These are phyloP conservation scores for Colletotrichum melonis DNA, from an alignment of 2,329 filamentous ascomycete species.

Conservation along the genomic window DNA sequence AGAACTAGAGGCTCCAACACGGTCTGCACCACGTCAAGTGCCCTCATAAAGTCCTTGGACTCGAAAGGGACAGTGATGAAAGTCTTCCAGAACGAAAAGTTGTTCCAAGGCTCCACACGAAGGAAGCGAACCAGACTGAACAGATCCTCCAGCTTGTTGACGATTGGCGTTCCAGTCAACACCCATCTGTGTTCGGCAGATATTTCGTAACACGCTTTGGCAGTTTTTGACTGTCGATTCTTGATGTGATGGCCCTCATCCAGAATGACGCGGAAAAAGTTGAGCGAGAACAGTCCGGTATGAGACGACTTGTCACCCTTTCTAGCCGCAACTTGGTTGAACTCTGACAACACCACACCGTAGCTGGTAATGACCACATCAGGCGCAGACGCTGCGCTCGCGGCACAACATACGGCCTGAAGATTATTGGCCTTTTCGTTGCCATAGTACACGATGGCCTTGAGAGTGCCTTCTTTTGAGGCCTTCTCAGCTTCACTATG, in stretches of 20 bases:
- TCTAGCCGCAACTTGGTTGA: conserved; percentile 76
- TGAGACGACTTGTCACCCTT: conserved; percentile 74
- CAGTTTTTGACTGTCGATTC: conserved; percentile 88
- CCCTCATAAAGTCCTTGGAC: conserved; percentile 91
- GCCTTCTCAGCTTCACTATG: conserved; percentile 94
- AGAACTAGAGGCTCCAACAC: conserved; percentile 96
- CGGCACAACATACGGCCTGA: conserved; percentile 79
- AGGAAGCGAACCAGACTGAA: conserved; percentile 94
- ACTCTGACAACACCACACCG: conserved; percentile 91
- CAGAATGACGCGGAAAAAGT: conserved; percentile 94
- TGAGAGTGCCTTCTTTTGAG: conserved; percentile 85
- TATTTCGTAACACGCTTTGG: conserved; percentile 93
- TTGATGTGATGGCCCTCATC: conserved; percentile 98
- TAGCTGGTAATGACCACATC: conserved; percentile 97
- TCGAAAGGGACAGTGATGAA: conserved; percentile 99
- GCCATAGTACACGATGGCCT: conserved; percentile 91
- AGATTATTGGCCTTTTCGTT: conserved; percentile 84
- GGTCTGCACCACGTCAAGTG: conserved; percentile 95
- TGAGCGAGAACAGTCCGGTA: conserved; percentile 86
- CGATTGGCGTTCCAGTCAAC: conserved; percentile 94
- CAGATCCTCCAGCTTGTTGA: conserved; percentile 93
- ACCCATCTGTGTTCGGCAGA: conserved; percentile 90
- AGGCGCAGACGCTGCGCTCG: conserved; percentile 80
- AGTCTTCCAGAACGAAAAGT: conserved; percentile 99
- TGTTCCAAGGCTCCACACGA: conserved; percentile 96